Evolutionary conservation across 2,329 filamentous ascomycete genomes (phyloP).

Genomic region (Parastagonospora nodorum): DNA sequence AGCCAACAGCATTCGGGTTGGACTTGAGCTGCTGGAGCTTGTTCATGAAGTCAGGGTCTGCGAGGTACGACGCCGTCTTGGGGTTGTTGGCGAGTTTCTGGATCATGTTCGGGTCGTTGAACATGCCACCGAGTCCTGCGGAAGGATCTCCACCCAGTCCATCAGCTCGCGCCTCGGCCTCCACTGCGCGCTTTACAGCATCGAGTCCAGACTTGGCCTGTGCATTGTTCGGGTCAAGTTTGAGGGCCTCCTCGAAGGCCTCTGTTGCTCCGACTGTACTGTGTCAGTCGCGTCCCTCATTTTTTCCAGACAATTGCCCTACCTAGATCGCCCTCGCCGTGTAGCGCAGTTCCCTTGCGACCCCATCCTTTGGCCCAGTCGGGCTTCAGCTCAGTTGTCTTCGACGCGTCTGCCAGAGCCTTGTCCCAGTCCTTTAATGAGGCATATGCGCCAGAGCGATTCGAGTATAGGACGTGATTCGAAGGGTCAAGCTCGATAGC

Average conservation of each 20-base stretch:
- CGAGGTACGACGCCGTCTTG: constrained; percentile 83
- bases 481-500: constrained; percentile 85
- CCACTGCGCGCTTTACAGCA: constrained; percentile 85
- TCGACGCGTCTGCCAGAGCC: constrained; percentile 86
- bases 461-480: constrained; percentile 98
- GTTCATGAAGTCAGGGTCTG: constrained; percentile 84
- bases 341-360: constrained; percentile 87
- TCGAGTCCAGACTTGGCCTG: constrained; percentile 89
- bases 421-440: constrained; percentile 87
- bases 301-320: constrained; percentile 32
- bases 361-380: constrained; percentile 98
- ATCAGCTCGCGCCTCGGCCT: constrained; percentile 71
- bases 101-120: constrained; percentile 88
- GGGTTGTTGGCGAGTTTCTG: constrained; percentile 92
- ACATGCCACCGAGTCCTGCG: constrained; percentile 86
- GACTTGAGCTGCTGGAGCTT: constrained; percentile 82
- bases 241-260: constrained; percentile 92
- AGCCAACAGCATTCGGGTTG: constrained; percentile 78
- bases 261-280: constrained; percentile 73
- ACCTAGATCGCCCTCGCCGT: constrained; percentile 82
- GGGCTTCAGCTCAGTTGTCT: constrained; percentile 92
- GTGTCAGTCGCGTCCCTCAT: constrained; percentile 15
- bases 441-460: constrained; percentile 85
- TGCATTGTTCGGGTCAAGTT: constrained; percentile 88
- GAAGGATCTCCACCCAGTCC: constrained; percentile 67